phyloP scores from a whole-genome alignment of 2,329 filamentous ascomycete genomes.

The Sarocladiaceae sp. region DNA sequence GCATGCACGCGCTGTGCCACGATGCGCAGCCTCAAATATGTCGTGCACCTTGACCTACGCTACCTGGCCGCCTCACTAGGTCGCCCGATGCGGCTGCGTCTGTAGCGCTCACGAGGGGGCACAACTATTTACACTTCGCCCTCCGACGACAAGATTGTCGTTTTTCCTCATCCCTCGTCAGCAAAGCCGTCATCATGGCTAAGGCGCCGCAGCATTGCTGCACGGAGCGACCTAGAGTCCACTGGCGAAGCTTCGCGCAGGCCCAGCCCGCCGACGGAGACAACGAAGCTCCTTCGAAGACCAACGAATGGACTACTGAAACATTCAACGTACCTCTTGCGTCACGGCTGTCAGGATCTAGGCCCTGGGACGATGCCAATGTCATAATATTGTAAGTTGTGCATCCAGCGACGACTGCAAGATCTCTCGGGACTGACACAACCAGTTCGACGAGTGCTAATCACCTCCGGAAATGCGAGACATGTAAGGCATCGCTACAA shows the following conservation, averaged over 20 bases:
- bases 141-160: too few species aligned
- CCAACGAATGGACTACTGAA: not conserved
- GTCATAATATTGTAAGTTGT: constrained; percentile 2
- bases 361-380: not conserved
- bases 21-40: too few species aligned
- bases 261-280: not conserved
- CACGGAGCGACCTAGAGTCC: not conserved
- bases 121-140: too few species aligned
- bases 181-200: too few species aligned
- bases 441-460: constrained; percentile 25
- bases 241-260: not conserved
- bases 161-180: too few species aligned
- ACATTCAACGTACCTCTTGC: not conserved
- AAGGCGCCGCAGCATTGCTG: constrained; percentile 4
- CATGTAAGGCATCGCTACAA: constrained; percentile 20
- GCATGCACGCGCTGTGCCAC: too few species aligned
- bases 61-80: too few species aligned
- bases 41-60: too few species aligned
- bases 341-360: not conserved
- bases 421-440: not conserved
- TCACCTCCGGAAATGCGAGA: constrained; percentile 20
- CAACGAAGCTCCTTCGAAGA: not conserved
- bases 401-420: not conserved
- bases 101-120: too few species aligned
- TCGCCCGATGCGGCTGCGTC: too few species aligned